A percentile compares a stretch with the other conserved stretches of the same genome.
phyloP scores from a whole-genome alignment of 2,329 filamentous ascomycete genomes.

The Epichloe scottii region DNA sequence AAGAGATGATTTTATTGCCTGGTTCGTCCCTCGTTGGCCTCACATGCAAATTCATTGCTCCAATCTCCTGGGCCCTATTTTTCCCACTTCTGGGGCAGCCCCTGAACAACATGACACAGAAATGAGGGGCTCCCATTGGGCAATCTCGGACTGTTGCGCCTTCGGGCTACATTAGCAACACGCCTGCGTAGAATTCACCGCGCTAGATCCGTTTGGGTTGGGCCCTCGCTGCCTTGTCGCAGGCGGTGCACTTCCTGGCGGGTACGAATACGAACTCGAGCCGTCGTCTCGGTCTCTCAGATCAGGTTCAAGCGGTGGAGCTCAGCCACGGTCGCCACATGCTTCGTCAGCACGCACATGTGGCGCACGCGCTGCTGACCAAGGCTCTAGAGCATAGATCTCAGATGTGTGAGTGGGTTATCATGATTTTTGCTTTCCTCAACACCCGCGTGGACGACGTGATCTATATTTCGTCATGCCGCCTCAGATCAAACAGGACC shows the following conservation, averaged over 20 bases:
- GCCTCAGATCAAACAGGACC: constrained; percentile 88
- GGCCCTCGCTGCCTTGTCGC: background rate
- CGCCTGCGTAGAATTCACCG: background rate
- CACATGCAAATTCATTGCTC: constrained; percentile 1
- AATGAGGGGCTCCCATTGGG: constrained; percentile 4
- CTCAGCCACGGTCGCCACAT: background rate
- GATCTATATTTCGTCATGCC: constrained; percentile 42
- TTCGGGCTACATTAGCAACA: background rate
- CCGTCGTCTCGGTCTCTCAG: too few relatives aligned
- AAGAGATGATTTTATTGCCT: constrained; percentile 5
- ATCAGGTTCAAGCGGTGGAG: background rate
- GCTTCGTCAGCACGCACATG: constrained; percentile 1
- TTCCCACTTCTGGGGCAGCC: background rate
- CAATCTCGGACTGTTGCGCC: constrained; percentile 4
- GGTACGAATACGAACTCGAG: constrained; percentile 11
- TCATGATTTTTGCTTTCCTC: constrained; percentile 1
- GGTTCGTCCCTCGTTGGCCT: background rate
- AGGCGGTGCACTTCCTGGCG: background rate
- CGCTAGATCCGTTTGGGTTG: too few relatives aligned
- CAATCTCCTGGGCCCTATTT: constrained; percentile 3
- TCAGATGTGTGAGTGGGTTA: background rate
- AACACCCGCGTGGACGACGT: constrained; percentile 8
- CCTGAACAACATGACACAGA: constrained; percentile 1
- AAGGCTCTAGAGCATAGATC: background rate
- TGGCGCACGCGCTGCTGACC: background rate